Percentiles rank a stretch among this genome's conserved stretches.
Conservation (phyloP, 805 yeast species). For the Candida patagonica region DNA sequence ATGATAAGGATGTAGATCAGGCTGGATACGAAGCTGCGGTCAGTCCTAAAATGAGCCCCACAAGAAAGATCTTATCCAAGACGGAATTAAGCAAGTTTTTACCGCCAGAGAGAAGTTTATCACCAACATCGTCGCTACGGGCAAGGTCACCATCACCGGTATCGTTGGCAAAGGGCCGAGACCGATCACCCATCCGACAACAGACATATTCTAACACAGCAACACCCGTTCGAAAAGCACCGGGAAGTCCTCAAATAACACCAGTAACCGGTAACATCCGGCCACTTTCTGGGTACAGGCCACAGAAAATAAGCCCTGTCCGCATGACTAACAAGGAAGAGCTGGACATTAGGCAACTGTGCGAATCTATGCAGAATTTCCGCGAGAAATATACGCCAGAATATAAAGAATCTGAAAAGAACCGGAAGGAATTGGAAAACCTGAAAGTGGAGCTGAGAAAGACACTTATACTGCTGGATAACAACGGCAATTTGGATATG, state of each 20-base stretch:
- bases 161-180: too few relatives aligned
- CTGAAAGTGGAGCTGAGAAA: constrained; percentile 11
- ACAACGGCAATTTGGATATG: constrained; percentile 2
- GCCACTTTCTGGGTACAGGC: too few relatives aligned
- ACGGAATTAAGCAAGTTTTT: constrained; percentile 15
- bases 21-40: not conserved
- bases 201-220: too few relatives aligned
- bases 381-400: constrained; percentile 7
- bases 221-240: too few relatives aligned
- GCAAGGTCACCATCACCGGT: too few relatives aligned
- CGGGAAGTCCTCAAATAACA: too few relatives aligned
- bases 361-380: constrained; percentile 6
- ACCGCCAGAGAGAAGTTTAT: constrained; percentile 2
- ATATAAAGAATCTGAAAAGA: constrained; percentile 5
- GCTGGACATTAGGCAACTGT: constrained; percentile 6
- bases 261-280: too few relatives aligned
- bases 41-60: constrained; percentile 7
- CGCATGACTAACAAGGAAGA: not conserved
- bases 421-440: constrained; percentile 2
- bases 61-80: constrained; percentile 17
- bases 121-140: constrained; percentile 4
- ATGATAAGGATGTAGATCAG: too few relatives aligned
- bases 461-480: constrained; percentile 11
- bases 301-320: too few relatives aligned
- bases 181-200: too few relatives aligned